Conservation (phyloP, 2,329 filamentous ascomycete genomes). For the Grosmannia clavigera region DNA sequence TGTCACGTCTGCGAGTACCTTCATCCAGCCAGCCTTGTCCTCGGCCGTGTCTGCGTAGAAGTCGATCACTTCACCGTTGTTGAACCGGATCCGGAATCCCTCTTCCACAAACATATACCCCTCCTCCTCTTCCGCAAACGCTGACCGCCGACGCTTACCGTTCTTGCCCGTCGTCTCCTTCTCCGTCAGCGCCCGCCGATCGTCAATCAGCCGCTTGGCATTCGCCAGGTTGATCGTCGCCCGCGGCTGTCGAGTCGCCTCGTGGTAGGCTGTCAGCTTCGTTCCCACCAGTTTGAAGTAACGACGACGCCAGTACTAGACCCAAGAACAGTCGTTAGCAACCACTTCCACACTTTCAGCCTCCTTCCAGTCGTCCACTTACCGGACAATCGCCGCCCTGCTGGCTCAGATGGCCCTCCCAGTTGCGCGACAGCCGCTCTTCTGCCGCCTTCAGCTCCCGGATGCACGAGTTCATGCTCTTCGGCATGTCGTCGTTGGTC, state of each 20-base stretch:
- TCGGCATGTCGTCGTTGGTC: constrained; percentile 92
- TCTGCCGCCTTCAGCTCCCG: constrained; percentile 87
- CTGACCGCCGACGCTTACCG: constrained; percentile 77
- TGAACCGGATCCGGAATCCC: constrained; percentile 96
- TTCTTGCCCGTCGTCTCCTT: constrained; percentile 67
- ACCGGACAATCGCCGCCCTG: constrained; percentile 96
- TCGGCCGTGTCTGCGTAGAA: constrained; percentile 86
- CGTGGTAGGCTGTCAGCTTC: constrained; percentile 90
- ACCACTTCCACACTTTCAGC: neutral
- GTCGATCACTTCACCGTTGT: constrained; percentile 95
- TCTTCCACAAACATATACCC: constrained; percentile 99
- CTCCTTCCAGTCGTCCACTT: constrained; percentile 30
- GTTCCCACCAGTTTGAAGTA: constrained; percentile 91
- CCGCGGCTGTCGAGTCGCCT: constrained; percentile 86
- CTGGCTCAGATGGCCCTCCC: constrained; percentile 84
- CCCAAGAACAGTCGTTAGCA: constrained; percentile 18
- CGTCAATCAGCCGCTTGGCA: constrained; percentile 85
- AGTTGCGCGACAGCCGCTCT: constrained; percentile 62
- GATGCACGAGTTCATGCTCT: constrained; percentile 96
- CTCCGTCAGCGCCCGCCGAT: constrained; percentile 70
- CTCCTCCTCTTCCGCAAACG: constrained; percentile 95
- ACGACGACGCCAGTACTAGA: constrained; percentile 87
- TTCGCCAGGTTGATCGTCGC: constrained; percentile 95
- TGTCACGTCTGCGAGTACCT: constrained; percentile 62
- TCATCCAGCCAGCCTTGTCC: constrained; percentile 94